A percentile compares a stretch with the other conserved stretches of the same genome.
These are phyloP conservation scores for Arachnomyces sp. DNA, from an alignment of 2,329 filamentous ascomycete species.

Conservation along the genomic window DNA sequence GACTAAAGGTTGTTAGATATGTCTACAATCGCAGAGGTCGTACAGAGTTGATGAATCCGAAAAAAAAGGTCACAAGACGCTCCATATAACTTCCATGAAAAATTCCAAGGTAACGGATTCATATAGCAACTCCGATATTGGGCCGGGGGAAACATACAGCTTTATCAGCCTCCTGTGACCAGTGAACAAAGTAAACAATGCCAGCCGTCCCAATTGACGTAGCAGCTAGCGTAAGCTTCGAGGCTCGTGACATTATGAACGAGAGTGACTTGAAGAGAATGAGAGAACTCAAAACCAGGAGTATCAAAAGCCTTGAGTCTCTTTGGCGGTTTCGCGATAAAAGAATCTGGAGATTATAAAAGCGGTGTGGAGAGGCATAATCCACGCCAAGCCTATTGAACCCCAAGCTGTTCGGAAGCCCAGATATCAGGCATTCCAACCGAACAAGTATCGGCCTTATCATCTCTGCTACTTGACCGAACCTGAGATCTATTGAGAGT, in stretches of 20 bases:
- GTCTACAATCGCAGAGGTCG: too few relatives aligned
- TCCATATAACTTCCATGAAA: slow-evolving; percentile 1
- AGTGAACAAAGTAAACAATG: slow-evolving; percentile 81
- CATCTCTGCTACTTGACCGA: too few relatives aligned
- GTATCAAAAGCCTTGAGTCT: too few relatives aligned
- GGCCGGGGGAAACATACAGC: slow-evolving; percentile 48
- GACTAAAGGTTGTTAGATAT: slow-evolving; percentile 42
- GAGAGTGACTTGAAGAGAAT: too few relatives aligned
- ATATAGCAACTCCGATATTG: neutral
- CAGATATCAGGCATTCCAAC: neutral
- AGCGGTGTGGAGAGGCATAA: too few relatives aligned
- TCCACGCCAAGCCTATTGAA: too few relatives aligned
- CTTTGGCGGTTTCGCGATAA: too few relatives aligned
- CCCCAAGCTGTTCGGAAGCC: neutral
- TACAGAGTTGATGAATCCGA: neutral
- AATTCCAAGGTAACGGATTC: neutral
- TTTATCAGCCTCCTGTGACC: slow-evolving; percentile 75
- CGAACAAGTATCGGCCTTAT: too few relatives aligned
- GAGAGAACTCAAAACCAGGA: too few relatives aligned
- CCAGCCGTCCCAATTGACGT: slow-evolving; percentile 67
- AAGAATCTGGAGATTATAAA: too few relatives aligned
- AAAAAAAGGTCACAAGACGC: slow-evolving; percentile 9
- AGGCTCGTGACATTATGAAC: slow-evolving; percentile 70
- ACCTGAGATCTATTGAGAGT: too few relatives aligned
- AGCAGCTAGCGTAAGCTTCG: slow-evolving; percentile 72